These are phyloP conservation scores for Tothia fuscella DNA, from an alignment of 2,329 filamentous ascomycete genomes.

Conservation along the genomic window DNA sequence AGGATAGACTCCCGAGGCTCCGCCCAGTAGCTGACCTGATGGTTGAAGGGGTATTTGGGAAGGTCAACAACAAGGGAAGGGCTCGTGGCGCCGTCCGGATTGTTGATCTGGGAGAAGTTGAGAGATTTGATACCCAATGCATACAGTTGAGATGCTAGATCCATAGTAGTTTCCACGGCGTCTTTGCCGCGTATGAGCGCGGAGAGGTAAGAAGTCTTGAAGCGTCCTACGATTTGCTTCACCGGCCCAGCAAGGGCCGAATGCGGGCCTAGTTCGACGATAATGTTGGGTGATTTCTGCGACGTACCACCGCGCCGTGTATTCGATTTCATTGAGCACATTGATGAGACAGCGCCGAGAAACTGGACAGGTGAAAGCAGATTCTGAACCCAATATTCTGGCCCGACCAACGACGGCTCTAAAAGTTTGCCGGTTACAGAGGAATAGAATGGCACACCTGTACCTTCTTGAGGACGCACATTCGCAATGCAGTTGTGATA, in stretches of 20 bases:
- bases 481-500: constrained; percentile 13
- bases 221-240: constrained; percentile 16
- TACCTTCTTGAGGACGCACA: neutral
- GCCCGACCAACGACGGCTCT: neutral
- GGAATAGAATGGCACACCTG: neutral
- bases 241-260: constrained; percentile 21
- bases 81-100: neutral
- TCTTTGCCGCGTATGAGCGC: neutral
- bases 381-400: neutral
- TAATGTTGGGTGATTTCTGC: neutral
- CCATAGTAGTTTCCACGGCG: neutral
- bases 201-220: neutral
- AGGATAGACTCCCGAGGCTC: neutral
- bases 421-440: neutral
- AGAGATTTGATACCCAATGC: neutral
- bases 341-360: neutral
- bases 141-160: neutral
- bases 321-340: too few species aligned
- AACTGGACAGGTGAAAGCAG: neutral
- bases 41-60: neutral
- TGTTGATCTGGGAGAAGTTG: neutral
- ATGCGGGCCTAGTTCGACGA: constrained; percentile 28
- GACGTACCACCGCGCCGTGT: constrained; percentile 15
- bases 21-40: neutral
- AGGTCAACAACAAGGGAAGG: neutral